Conservation (phyloP, 768 basidiomycete species). For the Solioccasus polychromus region DNA sequence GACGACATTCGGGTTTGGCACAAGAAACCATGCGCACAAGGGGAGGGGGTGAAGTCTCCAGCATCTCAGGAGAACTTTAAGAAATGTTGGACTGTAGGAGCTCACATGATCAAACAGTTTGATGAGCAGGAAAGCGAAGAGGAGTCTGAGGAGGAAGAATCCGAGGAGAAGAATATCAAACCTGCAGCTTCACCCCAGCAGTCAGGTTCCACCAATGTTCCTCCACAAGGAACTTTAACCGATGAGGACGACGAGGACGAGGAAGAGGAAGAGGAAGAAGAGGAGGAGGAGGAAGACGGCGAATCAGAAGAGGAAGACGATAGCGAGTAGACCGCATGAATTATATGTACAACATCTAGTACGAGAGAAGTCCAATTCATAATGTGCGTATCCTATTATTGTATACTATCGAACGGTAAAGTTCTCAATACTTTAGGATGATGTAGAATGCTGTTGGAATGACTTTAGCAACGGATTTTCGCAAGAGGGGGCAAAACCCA, state of each 20-base stretch:
- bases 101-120: conserved; percentile 77
- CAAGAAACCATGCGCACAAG: conserved; percentile 51
- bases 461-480: no score
- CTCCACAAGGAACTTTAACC: neutral
- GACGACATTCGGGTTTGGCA: conserved; percentile 92
- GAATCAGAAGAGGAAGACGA: conserved; percentile 16
- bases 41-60: conserved; percentile 41
- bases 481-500: neutral
- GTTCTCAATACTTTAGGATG: conserved; percentile 66
- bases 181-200: neutral
- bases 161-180: conserved; percentile 12
- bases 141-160: conserved; percentile 34
- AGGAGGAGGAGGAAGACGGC: neutral
- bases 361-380: conserved; percentile 6
- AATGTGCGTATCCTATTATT: no score
- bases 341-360: conserved; percentile 5
- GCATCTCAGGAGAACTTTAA: conserved; percentile 51
- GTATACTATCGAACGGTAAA: no score
- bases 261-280: neutral
- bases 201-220: neutral
- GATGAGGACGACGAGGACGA: conserved; percentile 11
- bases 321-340: conserved; percentile 8
- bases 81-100: conserved; percentile 68
- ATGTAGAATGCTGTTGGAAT: conserved; percentile 66
- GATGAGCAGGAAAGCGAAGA: conserved; percentile 69